phyloP scores from a whole-genome alignment of 768 basidiomycete genomes.

The Saitozyma podzolica region DNA sequence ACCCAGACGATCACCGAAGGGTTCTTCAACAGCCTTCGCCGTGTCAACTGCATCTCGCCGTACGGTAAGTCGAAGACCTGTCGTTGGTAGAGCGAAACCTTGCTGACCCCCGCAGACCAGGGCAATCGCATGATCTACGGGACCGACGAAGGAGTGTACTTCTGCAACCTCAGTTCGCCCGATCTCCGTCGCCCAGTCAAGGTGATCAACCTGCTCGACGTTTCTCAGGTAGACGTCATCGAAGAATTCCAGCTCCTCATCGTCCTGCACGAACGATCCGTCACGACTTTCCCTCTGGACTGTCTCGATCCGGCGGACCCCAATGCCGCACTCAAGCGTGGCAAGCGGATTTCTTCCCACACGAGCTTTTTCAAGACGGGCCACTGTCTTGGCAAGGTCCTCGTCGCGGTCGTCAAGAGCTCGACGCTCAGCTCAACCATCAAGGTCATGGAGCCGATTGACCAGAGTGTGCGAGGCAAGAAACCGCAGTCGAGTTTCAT shows the following conservation, averaged over 20 bases:
- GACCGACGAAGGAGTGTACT: conserved; percentile 95
- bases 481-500: conserved; percentile 66
- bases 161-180: conserved; percentile 77
- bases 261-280: conserved; percentile 98
- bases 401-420: conserved; percentile 96
- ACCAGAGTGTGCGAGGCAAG: conserved; percentile 65
- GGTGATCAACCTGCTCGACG: conserved; percentile 83
- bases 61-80: conserved; percentile 64
- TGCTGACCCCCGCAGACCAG: conserved; percentile 60
- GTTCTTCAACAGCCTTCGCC: conserved; percentile 80
- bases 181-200: conserved; percentile 77
- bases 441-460: conserved; percentile 94
- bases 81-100: background rate
- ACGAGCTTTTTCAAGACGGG: conserved; percentile 98
- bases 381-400: conserved; percentile 79
- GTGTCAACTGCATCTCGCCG: conserved; percentile 87
- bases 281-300: conserved; percentile 93
- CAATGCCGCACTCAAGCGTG: conserved; percentile 83
- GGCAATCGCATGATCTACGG: conserved; percentile 89
- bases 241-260: conserved; percentile 94
- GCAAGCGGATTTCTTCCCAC: conserved; percentile 91
- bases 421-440: conserved; percentile 93
- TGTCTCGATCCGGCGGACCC: conserved; percentile 88
- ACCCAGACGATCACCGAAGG: conserved; percentile 79
- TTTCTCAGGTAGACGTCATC: conserved; percentile 91